Conservation (phyloP, 495 filamentous ascomycete genomes). For the Parachaetomium inaequale region DNA sequence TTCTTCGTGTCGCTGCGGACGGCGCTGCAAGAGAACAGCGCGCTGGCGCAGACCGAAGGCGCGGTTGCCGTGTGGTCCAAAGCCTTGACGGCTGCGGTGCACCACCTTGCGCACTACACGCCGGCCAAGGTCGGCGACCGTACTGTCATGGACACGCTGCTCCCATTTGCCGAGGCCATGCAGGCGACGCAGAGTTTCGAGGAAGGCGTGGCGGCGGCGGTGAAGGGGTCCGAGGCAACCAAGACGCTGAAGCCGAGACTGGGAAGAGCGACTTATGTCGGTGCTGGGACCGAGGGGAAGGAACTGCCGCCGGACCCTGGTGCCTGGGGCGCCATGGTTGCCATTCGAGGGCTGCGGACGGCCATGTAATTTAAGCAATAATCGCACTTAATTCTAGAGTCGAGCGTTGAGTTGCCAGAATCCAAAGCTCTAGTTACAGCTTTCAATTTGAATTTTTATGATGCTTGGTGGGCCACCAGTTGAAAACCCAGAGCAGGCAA, state of each 20-base stretch:
- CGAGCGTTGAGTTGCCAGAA: not conserved
- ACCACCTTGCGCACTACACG: slow-evolving; percentile 47
- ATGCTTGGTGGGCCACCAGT: too few species aligned
- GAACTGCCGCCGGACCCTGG: slow-evolving; percentile 57
- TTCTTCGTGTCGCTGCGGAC: slow-evolving; percentile 55
- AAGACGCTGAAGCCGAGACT: slow-evolving; percentile 53
- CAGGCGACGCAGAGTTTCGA: slow-evolving; percentile 41
- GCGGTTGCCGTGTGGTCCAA: slow-evolving; percentile 37
- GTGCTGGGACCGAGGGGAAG: slow-evolving; percentile 41
- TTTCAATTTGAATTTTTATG: not conserved
- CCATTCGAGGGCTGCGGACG: slow-evolving; percentile 47
- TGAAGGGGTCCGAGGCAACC: slow-evolving; percentile 53
- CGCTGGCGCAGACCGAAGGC: slow-evolving; percentile 24
- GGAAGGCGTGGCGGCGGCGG: slow-evolving; percentile 49
- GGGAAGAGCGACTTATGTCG: slow-evolving; percentile 59
- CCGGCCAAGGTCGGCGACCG: slow-evolving; percentile 48
- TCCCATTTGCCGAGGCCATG: slow-evolving; percentile 54
- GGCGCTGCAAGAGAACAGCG: slow-evolving; percentile 42
- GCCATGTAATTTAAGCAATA: slow-evolving; percentile 4
- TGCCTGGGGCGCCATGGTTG: slow-evolving; percentile 59
- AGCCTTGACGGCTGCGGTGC: slow-evolving; percentile 36
- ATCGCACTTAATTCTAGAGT: not conserved
- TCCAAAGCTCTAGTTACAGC: not conserved
- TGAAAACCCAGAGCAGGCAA: too few species aligned
- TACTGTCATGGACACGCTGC: slow-evolving; percentile 57